Evolutionary conservation across 139 green algal species (phyloP), one percentile per base, ranked within the genome.

Genomic region (Eudorina sp.): DNA sequence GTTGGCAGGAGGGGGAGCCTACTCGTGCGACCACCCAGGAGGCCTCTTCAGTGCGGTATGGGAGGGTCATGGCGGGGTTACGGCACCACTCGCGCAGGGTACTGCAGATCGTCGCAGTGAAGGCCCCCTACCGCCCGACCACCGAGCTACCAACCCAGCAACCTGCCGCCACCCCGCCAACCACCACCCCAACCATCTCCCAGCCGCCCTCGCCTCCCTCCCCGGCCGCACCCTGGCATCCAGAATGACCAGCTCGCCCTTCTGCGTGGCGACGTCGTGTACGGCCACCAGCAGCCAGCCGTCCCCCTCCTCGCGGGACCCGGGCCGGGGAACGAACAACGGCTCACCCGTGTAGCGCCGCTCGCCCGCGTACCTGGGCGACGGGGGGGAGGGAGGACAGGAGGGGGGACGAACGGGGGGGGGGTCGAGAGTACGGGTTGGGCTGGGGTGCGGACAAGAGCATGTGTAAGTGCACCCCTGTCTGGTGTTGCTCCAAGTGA

Each of bases 241-340:
- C 76, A 96, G 75, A 53, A 96, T 94, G 5, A 58, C 83, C 8
- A 94, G 66, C 75, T 93, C 78, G 0, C 86, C 90, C 19, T 64
- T 75, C 75, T 66, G 46, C 1, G 73, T 90, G 2, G 66, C 92
- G 11, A 89, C 94, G 90, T 97, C 91, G 80, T 95, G 95, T 3
- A 94, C 83, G 23, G 91, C 90, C 6, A 83, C 91, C 36, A 97
- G 87, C 66, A 98, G 72, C 94, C 94, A 97, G 60, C 95, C 95
- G 79, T 97, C 95, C 55, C 95, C 92, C 86, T 97, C 95, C 4
- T 58, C 51, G 5, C 40, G 62, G 7, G 29, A 43, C 25, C 81
- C 85, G 0, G 90, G 86, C 13, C 92, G 85, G 0, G 95, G 93
- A 72, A 97, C 92, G 88, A 98, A 96, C 40, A 95, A 85, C 29